Base-by-base conservation (phyloP, 2,329 filamentous ascomycete genomes). In the Lomentospora prolificans region DNA sequence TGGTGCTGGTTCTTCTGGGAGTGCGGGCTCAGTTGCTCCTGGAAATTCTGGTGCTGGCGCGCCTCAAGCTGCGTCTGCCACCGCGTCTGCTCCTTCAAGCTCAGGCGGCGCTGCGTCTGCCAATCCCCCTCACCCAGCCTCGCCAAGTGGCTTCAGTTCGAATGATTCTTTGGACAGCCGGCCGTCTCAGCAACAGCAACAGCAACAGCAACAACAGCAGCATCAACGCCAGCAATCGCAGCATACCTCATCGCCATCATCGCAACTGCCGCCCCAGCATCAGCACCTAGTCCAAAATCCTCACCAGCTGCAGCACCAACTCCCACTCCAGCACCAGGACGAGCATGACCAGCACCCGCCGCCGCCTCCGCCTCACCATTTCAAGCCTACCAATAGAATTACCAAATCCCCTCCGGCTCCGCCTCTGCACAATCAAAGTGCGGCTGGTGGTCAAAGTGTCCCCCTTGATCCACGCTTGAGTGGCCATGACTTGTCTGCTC, bases 191-290 rank as follows among this genome's bases (percentile, higher is more conserved):
- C 54, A 53, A 22, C 66, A 62, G 28, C 66, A 69, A 48, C 64
- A 64, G 22, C 66, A 64, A 41, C 63, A 64, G 50, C 64, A 63
- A 50, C 60, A 63, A 51, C 67, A 66, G 22, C 64, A 64, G 56
- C 64, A 64, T 59, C 64, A 66, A 50, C 64, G 64, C 60, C 65
- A 62, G 59, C 62, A 50, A 62, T 27, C 58, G 46, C 64, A 63
- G 56, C 51, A 10, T n/a, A 17, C 52, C 14, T 14, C 39, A 30
- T n/a, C 19, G 22, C 46, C n/a, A 50, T n/a, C 19, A 31, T 60
- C 64, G 30, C 60, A 64, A 30, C 59, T 64, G 55, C 55, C 59
- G 55, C 58, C 61, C 55, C 61, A 62, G 53, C 60, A 60, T 50
- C 55, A 51, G 48, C 10, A 22, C 30, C 44, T n/a, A 19, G 19